These are phyloP conservation scores for Ustilago loliicola DNA, from an alignment of 1,284 basidiomycete genomes.

Conservation along the genomic window DNA sequence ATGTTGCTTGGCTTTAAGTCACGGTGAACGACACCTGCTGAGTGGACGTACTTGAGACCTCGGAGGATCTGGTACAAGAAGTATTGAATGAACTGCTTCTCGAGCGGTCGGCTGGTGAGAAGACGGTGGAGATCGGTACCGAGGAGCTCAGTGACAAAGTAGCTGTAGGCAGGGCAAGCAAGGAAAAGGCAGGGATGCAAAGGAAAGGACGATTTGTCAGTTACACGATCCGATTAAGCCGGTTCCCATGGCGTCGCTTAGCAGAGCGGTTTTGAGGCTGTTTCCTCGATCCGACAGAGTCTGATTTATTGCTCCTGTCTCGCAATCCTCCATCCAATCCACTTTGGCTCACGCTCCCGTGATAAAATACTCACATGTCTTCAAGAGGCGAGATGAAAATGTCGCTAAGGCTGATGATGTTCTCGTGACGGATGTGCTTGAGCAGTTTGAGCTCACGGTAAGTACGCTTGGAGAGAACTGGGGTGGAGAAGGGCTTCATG, in stretches of 20 bases:
- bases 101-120: conserved; percentile 92
- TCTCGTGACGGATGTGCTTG: conserved; percentile 99
- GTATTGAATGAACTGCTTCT: conserved; percentile 99
- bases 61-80: conserved; percentile 99
- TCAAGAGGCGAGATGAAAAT: conserved; percentile 99
- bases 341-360: background rate
- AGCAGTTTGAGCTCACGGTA: conserved; percentile 98
- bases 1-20: conserved; percentile 98
- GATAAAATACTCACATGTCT: conserved; percentile 73
- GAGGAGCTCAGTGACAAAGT: conserved; percentile 99
- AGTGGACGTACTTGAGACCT: conserved; percentile 99
- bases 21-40: conserved; percentile 97
- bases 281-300: no score
- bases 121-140: conserved; percentile 98
- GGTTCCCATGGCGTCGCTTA: background rate
- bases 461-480: conserved; percentile 96
- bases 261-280: no score
- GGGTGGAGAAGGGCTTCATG: conserved; percentile 97
- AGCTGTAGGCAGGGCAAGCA: conserved; percentile 74
- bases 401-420: conserved; percentile 98
- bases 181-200: background rate
- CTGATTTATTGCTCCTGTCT: no score
- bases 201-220: background rate
- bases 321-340: background rate
- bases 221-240: background rate